Evolutionary conservation across 2,329 filamentous ascomycete species (phyloP).

Genomic region (Mollisia scopiformis): DNA sequence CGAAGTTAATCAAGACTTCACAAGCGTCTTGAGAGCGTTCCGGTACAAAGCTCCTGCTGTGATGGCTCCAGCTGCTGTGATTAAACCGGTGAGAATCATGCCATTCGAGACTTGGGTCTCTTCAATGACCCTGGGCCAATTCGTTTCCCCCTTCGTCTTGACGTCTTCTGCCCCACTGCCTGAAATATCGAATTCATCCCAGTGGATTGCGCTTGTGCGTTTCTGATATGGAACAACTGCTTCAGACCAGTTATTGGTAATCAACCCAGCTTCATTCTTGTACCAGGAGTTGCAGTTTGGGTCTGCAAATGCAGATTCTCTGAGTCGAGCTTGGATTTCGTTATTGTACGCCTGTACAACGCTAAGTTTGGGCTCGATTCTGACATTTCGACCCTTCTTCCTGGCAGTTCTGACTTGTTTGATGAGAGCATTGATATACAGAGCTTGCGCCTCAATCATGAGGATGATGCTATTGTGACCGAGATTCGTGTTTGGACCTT

Average conservation of each 20-base stretch:
- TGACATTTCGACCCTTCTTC: constrained; percentile 42
- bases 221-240: constrained; percentile 60
- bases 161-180: constrained; percentile 34
- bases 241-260: constrained; percentile 36
- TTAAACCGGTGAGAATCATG: constrained; percentile 16
- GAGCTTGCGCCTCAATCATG: constrained; percentile 33
- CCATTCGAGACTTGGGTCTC: constrained; percentile 36
- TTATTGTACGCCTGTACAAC: constrained; percentile 35
- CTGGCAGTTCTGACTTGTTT: constrained; percentile 48
- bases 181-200: constrained; percentile 47
- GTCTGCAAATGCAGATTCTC: constrained; percentile 28
- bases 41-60: constrained; percentile 12
- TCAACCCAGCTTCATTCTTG: constrained; percentile 28
- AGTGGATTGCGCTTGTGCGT: constrained; percentile 44
- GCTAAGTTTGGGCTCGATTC: constrained; percentile 46
- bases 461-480: constrained; percentile 33
- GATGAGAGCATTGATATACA: constrained; percentile 30
- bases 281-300: constrained; percentile 31
- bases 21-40: constrained; percentile 1
- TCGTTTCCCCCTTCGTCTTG: constrained; percentile 30
- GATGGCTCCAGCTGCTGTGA: constrained; percentile 17
- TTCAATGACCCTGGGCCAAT: constrained; percentile 40
- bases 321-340: constrained; percentile 25
- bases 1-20: too few relatives aligned
- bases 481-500: constrained; percentile 39